Evolutionary conservation across 768 basidiomycete genomes (phyloP), one percentile per base, ranked within the genome.

Genomic region (Leccinum subtestaceum): DNA sequence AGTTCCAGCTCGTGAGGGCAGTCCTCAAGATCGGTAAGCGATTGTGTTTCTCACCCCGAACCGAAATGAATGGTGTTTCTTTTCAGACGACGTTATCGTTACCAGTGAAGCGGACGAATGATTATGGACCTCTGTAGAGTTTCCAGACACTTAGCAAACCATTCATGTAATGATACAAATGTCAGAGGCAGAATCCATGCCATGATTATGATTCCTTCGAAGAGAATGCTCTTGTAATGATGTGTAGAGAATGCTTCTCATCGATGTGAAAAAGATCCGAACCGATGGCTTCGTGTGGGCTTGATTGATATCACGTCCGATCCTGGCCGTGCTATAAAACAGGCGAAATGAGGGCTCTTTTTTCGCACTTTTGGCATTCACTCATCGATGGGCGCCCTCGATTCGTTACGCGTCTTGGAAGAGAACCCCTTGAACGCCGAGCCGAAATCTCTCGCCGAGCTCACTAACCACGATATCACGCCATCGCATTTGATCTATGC

Each of bases 21-120:
- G 89, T 94, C 12, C 80, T 94, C 60, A 94, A 94, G 75, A 94
- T 94, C 60, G 91, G 91, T 89, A 63, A 67, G 84, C 75, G 32
- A 9, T 31, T 57, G 7, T 2, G 36, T 27, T 53, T 53, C 21
- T 19, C 55, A 56, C 23, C 43, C 4, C 54, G 25, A 52, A 32
- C n/a, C 38, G 15, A 62, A 21, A 19, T 27, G 61, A 15, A 58
- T 19, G 49, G 36, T n/a, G 17, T 56, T 45, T 63, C 46, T 63
- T 63, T 25, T 45, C 63, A 91, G 89, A 92, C 69, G 89, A 92
- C 70, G 90, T 92, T 32, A 92, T 92, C 67, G 78, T 80, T 46
- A 77, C 90, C 27, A 88, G 89, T 21, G 80, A 87, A 64, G 79
- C 83, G 31, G 88, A 89, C 9, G 87, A 87, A 58, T 87, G 82